phyloP scores from a whole-genome alignment of 192 early-diverging fungal genomes.

The Coemansia sp. region DNA sequence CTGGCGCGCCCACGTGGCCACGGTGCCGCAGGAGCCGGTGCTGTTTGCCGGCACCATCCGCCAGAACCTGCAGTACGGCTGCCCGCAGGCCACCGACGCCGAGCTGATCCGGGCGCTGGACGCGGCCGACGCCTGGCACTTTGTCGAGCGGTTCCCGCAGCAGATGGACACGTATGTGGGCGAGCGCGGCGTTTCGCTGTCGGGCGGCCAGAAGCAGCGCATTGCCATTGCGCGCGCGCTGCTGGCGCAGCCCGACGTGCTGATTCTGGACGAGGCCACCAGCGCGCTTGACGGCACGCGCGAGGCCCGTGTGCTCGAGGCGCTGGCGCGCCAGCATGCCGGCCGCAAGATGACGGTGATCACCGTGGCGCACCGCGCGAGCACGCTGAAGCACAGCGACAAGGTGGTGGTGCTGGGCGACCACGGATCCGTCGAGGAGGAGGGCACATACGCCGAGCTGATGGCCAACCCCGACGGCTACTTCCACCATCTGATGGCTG shows the following conservation, averaged over 20 bases:
- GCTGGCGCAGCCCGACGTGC: constrained; percentile 67
- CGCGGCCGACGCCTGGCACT: constrained; percentile 52
- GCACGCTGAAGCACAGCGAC: constrained; percentile 75
- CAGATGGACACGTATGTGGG: constrained; percentile 91
- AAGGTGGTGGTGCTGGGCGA: constrained; percentile 60
- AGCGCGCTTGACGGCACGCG: constrained; percentile 70
- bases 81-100: constrained; percentile 60
- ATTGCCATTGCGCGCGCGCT: constrained; percentile 76
- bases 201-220: constrained; percentile 63
- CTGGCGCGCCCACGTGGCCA: constrained; percentile 61
- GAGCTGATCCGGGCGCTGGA: constrained; percentile 58
- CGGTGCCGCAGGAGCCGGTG: constrained; percentile 71
- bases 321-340: constrained; percentile 27
- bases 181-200: constrained; percentile 64
- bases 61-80: constrained; percentile 69
- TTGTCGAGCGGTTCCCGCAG: constrained; percentile 65
- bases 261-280: constrained; percentile 78
- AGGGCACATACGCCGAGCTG: constrained; percentile 64
- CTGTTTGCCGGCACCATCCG: constrained; percentile 65
- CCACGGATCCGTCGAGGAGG: constrained; percentile 60
- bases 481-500: constrained; percentile 44
- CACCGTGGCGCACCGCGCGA: constrained; percentile 70
- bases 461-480: constrained; percentile 55
- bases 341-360: constrained; percentile 62
- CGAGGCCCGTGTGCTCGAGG: constrained; percentile 62